Percentiles rank a stretch among this genome's conserved stretches.
These are phyloP conservation scores for Polymyxa betae DNA, from an alignment of 208 protist genomes.

Conservation along the genomic window DNA sequence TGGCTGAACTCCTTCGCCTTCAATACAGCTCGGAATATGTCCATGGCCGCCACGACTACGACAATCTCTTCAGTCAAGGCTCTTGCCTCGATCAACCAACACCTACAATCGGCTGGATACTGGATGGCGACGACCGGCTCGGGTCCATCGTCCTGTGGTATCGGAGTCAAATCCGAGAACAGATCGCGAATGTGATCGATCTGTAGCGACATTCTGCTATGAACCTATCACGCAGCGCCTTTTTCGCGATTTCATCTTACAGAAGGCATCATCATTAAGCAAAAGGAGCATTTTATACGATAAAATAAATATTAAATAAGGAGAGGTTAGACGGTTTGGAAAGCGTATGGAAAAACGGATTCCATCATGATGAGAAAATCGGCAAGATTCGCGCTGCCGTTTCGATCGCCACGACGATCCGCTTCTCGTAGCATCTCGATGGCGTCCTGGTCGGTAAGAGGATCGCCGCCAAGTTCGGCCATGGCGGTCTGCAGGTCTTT, in stretches of 20 bases:
- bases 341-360: background rate
- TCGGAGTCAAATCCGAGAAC: slow-evolving; percentile 71
- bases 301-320: too few species aligned
- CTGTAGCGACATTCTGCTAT: background rate
- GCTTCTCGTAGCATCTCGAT: slow-evolving; percentile 4
- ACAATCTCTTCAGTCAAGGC: background rate
- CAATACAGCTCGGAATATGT: slow-evolving; percentile 78
- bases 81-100: background rate
- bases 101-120: slow-evolving; percentile 69
- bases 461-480: background rate
- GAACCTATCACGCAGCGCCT: too few species aligned
- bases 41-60: slow-evolving; percentile 74
- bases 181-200: background rate
- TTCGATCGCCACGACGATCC: slow-evolving; percentile 9
- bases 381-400: background rate
- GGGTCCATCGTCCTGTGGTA: slow-evolving; percentile 78
- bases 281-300: too few species aligned
- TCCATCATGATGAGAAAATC: slow-evolving; percentile 41
- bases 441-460: background rate
- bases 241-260: too few species aligned
- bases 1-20: slow-evolving; percentile 67
- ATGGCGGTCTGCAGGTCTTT: background rate
- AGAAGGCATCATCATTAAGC: too few species aligned
- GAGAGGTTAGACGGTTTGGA: too few species aligned
- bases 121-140: slow-evolving; percentile 76